A percentile compares a stretch with the other conserved stretches of the same genome.
Evolutionary conservation across 441 rosid genomes (phyloP).

Genomic region (Arabidopsis hybrid): DNA sequence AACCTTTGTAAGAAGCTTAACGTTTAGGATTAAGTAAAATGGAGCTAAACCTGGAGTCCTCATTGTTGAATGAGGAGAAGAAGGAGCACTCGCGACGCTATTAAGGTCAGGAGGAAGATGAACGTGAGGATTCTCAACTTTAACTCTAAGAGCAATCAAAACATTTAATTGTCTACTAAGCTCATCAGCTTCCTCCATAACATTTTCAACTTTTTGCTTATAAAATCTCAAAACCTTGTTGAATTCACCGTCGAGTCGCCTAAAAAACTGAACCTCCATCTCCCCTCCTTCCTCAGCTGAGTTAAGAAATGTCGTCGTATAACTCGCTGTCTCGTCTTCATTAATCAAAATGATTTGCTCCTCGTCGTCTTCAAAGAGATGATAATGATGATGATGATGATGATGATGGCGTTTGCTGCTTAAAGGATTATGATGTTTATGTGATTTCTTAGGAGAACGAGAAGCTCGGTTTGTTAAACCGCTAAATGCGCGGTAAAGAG

Average conservation of each 20-base stretch:
- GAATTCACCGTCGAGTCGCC: slow-evolving; percentile 71
- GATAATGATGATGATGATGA: slow-evolving; percentile 17
- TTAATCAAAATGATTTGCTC: slow-evolving; percentile 63
- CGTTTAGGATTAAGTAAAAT: slow-evolving; percentile 30
- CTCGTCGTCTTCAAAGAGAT: slow-evolving; percentile 47
- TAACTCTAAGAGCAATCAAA: slow-evolving; percentile 77
- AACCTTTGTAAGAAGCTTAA: slow-evolving; percentile 35
- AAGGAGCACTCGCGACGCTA: slow-evolving; percentile 35
- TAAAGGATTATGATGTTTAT: slow-evolving; percentile 33
- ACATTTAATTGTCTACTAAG: slow-evolving; percentile 80
- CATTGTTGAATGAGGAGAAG: slow-evolving; percentile 37
- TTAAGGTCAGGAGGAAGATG: slow-evolving; percentile 37
- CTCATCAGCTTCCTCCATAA: slow-evolving; percentile 67
- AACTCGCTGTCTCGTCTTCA: slow-evolving; percentile 43
- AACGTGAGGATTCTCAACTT: slow-evolving; percentile 58
- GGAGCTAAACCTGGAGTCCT: slow-evolving; percentile 44
- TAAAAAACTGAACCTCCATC: slow-evolving; percentile 63
- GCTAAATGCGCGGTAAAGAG: slow-evolving; percentile 82
- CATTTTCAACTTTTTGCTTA: slow-evolving; percentile 56
- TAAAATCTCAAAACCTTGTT: slow-evolving; percentile 73
- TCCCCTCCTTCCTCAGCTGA: slow-evolving; percentile 70
- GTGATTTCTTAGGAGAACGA: slow-evolving; percentile 47
- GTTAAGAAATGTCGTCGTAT: slow-evolving; percentile 60
- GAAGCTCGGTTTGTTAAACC: slow-evolving; percentile 58
- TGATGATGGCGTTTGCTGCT: slow-evolving; percentile 37